Conservation (phyloP, 345 rosid genomes). For the Bruguiera parviflora region DNA sequence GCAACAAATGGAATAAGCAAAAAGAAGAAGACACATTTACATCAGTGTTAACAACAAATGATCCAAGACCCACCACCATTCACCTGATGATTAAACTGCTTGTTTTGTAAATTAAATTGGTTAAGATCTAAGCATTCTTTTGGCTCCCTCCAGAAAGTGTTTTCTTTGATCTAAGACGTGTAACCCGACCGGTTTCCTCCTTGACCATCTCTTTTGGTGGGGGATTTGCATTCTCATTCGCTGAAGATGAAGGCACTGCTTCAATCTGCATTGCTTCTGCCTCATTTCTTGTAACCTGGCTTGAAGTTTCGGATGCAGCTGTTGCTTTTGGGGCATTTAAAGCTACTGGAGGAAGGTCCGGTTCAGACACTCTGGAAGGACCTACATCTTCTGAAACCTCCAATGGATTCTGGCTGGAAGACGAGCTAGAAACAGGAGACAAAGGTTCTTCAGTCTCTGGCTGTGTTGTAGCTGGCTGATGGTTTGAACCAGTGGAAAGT, state of each 20-base stretch:
- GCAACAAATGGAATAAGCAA: slow-evolving; percentile 46
- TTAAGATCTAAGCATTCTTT: slow-evolving; percentile 7
- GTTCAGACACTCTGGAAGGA: slow-evolving; percentile 37
- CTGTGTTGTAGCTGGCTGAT: slow-evolving; percentile 34
- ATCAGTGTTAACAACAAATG: slow-evolving; percentile 24
- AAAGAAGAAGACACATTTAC: slow-evolving; percentile 37
- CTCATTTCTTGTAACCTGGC: slow-evolving; percentile 34
- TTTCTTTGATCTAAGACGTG: slow-evolving; percentile 51
- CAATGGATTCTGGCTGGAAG: slow-evolving; percentile 59
- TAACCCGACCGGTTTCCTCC: slow-evolving; percentile 43
- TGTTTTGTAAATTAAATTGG: slow-evolving; percentile 23
- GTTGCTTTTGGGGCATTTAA: slow-evolving; percentile 22
- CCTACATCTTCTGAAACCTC: slow-evolving; percentile 41
- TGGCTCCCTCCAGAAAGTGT: slow-evolving; percentile 36
- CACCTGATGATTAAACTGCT: slow-evolving; percentile 30
- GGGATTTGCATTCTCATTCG: slow-evolving; percentile 34
- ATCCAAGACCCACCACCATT: slow-evolving; percentile 26
- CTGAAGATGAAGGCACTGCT: slow-evolving; percentile 36
- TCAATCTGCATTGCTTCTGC: slow-evolving; percentile 46
- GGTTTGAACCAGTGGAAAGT: slow-evolving; percentile 11
- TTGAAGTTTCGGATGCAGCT: slow-evolving; percentile 35
- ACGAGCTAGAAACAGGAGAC: slow-evolving; percentile 63
- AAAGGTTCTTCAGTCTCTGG: slow-evolving; percentile 53
- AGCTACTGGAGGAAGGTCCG: slow-evolving; percentile 29
- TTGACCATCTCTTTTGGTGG: slow-evolving; percentile 49